phyloP scores from a whole-genome alignment of 345 rosid species.

The Arabidopsis arenosa region DNA sequence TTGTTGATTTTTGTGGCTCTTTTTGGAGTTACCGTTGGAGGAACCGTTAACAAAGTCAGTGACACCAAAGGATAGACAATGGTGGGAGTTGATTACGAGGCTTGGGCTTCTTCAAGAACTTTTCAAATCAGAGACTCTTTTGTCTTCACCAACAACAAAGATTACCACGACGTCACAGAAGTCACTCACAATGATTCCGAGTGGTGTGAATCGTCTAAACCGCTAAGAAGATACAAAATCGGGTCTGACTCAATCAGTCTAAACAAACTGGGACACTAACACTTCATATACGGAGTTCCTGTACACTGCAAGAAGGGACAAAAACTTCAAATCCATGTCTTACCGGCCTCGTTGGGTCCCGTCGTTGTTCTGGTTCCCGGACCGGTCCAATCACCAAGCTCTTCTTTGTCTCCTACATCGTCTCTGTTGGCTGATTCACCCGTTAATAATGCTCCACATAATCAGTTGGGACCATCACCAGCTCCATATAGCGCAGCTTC shows the following conservation, averaged over 20 bases:
- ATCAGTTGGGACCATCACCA: slow-evolving; percentile 27
- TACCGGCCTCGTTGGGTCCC: not conserved
- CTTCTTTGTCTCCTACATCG: slow-evolving; percentile 10
- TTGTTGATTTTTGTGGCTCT: slow-evolving; percentile 9
- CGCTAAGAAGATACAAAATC: not conserved
- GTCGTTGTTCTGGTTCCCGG: slow-evolving; percentile 13
- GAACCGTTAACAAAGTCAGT: slow-evolving; percentile 17
- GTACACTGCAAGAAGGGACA: slow-evolving; percentile 2
- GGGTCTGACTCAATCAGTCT: not conserved
- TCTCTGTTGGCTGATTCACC: not conserved
- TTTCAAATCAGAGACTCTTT: slow-evolving; percentile 35
- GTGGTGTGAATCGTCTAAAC: not conserved
- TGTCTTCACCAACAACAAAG: slow-evolving; percentile 14
- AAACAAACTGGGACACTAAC: slow-evolving; percentile 20
- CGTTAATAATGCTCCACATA: slow-evolving; percentile 5
- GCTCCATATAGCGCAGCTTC: slow-evolving; percentile 15
- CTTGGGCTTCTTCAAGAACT: slow-evolving; percentile 31
- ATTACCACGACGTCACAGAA: slow-evolving; percentile 22
- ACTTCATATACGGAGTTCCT: slow-evolving; percentile 17
- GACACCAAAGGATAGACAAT: slow-evolving; percentile 9
- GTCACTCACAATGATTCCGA: slow-evolving; percentile 22
- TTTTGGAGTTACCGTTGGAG: not conserved
- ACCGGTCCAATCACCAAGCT: not conserved
- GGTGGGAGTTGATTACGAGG: not conserved
- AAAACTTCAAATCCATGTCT: slow-evolving; percentile 19